phyloP scores from a whole-genome alignment of 2,329 filamentous ascomycete species.

The Ascochyta fabae region DNA sequence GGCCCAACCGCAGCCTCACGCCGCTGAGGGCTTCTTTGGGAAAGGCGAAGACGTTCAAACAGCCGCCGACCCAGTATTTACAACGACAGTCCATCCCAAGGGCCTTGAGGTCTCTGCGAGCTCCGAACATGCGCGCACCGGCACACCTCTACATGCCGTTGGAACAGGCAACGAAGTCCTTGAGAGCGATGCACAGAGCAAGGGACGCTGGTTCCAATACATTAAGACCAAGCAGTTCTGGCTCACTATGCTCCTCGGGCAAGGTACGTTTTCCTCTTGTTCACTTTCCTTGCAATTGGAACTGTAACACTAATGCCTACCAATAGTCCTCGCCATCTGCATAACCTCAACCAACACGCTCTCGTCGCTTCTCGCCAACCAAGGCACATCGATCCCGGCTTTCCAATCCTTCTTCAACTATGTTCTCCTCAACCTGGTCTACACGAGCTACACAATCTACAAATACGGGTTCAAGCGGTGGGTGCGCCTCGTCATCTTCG shows the following conservation, averaged over 20 bases:
- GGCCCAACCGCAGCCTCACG: slow-evolving; percentile 27
- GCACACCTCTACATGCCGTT: slow-evolving; percentile 12
- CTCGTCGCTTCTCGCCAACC: slow-evolving; percentile 71
- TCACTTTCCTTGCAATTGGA: not conserved
- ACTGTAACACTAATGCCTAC: not conserved
- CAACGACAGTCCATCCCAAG: slow-evolving; percentile 31
- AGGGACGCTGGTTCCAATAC: slow-evolving; percentile 68
- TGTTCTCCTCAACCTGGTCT: slow-evolving; percentile 79
- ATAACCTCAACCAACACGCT: slow-evolving; percentile 95
- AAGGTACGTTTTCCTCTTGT: slow-evolving; percentile 37
- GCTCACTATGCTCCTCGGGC: slow-evolving; percentile 78
- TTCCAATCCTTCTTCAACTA: slow-evolving; percentile 98
- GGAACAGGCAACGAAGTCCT: slow-evolving; percentile 27
- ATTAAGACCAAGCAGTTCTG: slow-evolving; percentile 87
- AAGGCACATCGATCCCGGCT: slow-evolving; percentile 82
- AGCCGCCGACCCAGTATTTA: slow-evolving; percentile 21
- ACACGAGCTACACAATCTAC: slow-evolving; percentile 79
- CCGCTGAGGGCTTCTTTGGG: slow-evolving; percentile 20
- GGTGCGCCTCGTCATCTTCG: slow-evolving; percentile 65
- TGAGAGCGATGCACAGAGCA: slow-evolving; percentile 48
- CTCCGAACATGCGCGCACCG: slow-evolving; percentile 39
- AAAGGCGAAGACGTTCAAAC: slow-evolving; percentile 12
- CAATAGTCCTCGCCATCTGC: slow-evolving; percentile 65
- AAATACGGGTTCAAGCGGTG: slow-evolving; percentile 78
- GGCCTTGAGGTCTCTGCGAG: slow-evolving; percentile 25